Percentiles rank a stretch among this genome's conserved stretches.
Evolutionary conservation across 2,329 filamentous ascomycete species (phyloP).

Genomic region (Trichoderma sp.): DNA sequence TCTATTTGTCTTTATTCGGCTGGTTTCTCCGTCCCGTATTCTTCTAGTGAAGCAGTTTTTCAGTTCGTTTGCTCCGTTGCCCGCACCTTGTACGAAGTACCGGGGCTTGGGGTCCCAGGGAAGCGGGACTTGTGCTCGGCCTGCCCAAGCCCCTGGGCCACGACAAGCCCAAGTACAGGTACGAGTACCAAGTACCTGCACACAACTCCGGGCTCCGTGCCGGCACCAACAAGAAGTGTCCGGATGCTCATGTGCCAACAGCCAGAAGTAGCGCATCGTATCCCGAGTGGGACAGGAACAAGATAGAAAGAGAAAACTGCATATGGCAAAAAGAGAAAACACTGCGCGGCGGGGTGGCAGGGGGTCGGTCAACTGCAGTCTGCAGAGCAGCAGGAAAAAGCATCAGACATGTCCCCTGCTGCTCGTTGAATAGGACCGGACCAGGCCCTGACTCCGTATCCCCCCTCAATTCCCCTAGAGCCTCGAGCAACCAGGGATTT

Average conservation of each 20-base stretch:
- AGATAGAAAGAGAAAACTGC: not conserved
- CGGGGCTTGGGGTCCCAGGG: not conserved
- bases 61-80: not conserved
- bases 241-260: not conserved
- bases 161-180: not conserved
- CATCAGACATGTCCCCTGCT: not conserved
- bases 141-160: not conserved
- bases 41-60: not conserved
- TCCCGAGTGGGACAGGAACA: not conserved
- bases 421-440: not conserved
- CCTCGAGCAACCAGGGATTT: not conserved
- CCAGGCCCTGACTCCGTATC: conserved; percentile 2
- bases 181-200: not conserved
- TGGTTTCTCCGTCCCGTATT: not conserved
- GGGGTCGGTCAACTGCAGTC: not conserved
- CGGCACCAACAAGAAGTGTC: not conserved
- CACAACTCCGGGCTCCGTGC: not conserved
- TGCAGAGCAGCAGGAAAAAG: not conserved
- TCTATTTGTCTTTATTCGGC: not conserved
- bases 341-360: conserved; percentile 2
- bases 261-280: not conserved
- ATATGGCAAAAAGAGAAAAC: not conserved
- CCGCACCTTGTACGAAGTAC: not conserved
- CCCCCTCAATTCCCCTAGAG: not conserved
- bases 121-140: not conserved